A percentile compares a stretch with the other conserved stretches of the same genome.
phyloP scores from a whole-genome alignment of 768 basidiomycete genomes.

The Termitomyces sp. region DNA sequence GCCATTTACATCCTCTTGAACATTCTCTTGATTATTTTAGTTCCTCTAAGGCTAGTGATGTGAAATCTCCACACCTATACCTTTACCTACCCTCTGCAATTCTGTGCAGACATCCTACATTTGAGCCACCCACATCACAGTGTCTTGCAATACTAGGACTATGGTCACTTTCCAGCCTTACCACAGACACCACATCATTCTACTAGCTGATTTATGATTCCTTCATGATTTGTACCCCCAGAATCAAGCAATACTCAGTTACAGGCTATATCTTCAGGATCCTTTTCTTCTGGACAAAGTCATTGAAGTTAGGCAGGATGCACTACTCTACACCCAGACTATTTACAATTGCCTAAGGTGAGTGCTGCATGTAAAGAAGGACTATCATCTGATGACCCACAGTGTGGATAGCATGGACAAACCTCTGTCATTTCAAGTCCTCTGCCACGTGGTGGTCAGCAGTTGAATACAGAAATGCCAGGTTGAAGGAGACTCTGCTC shows the following conservation, averaged over 20 bases:
- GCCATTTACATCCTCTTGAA: too few species aligned
- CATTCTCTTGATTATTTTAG: not conserved
- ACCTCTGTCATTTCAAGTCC: too few species aligned
- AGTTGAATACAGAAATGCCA: too few species aligned
- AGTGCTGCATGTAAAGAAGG: too few species aligned
- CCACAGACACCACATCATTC: slow-evolving; percentile 16
- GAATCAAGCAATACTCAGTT: slow-evolving; percentile 31
- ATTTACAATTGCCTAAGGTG: too few species aligned
- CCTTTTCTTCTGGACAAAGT: too few species aligned
- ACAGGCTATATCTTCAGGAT: slow-evolving; percentile 19
- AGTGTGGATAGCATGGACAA: too few species aligned
- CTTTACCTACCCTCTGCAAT: not conserved
- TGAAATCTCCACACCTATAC: not conserved
- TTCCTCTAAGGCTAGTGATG: not conserved
- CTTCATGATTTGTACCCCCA: slow-evolving; percentile 11
- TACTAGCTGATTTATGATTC: slow-evolving; percentile 16
- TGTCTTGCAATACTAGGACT: not conserved
- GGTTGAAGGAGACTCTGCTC: too few species aligned
- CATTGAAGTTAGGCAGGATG: too few species aligned
- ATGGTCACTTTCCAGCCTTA: slow-evolving; percentile 10
- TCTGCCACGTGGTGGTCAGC: too few species aligned
- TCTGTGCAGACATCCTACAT: not conserved
- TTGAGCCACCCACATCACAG: not conserved
- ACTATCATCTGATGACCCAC: too few species aligned
- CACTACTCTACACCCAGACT: too few species aligned